A percentile compares a stretch with the other conserved stretches of the same genome.
Evolutionary conservation across 2,329 filamentous ascomycete species (phyloP).

Genomic region (Setomelanomma holmii): DNA sequence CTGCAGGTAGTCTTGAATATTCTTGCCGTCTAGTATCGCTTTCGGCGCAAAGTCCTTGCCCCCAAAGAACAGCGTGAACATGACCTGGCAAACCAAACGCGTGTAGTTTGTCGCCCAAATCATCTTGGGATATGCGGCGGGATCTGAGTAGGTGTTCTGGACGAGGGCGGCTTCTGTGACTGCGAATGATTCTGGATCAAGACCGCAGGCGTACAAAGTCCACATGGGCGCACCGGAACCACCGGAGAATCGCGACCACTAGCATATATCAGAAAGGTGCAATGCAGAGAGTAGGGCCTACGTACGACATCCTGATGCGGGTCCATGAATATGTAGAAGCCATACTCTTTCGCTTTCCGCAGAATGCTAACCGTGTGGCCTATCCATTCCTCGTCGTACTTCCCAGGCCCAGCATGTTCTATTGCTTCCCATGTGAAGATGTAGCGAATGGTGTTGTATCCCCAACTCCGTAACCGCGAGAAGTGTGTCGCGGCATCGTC

Average conservation of each 20-base stretch:
- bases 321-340: constrained; percentile 98
- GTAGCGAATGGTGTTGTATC: constrained; percentile 96
- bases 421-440: constrained; percentile 99
- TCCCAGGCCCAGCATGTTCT: constrained; percentile 86
- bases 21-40: constrained; percentile 90
- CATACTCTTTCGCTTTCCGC: constrained; percentile 83
- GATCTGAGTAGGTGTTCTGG: constrained; percentile 89
- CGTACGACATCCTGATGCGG: constrained; percentile 95
- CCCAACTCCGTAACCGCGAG: constrained; percentile 81
- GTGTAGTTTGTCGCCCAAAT: constrained; percentile 99
- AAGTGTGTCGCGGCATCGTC: constrained; percentile 89
- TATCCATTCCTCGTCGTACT: constrained; percentile 94
- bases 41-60: constrained; percentile 93
- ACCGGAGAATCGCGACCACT: constrained; percentile 94
- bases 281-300: constrained; percentile 27
- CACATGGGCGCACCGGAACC: constrained; percentile 97
- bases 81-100: constrained; percentile 82
- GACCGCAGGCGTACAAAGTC: constrained; percentile 92
- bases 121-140: constrained; percentile 93
- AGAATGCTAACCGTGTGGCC: constrained; percentile 87
- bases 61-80: constrained; percentile 94
- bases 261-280: constrained; percentile 27
- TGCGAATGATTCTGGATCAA: constrained; percentile 85
- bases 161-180: constrained; percentile 91
- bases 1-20: constrained; percentile 96